Conservation (phyloP, 1,284 basidiomycete species). For the Moesziomyces sp. region DNA sequence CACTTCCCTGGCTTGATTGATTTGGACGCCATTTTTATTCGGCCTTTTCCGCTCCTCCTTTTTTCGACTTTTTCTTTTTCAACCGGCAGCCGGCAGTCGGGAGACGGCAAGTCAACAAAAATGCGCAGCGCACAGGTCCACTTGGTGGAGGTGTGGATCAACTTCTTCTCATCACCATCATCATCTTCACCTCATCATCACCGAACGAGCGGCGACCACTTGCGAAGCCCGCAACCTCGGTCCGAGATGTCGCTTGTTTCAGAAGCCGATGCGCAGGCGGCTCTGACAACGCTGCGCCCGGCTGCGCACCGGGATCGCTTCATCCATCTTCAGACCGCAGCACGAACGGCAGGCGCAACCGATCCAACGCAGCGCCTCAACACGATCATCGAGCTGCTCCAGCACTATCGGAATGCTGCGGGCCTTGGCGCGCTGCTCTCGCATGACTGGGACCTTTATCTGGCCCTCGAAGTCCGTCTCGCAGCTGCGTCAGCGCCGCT, state of each 20-base stretch:
- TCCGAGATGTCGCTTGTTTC: neutral
- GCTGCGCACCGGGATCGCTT: slow-evolving; percentile 31
- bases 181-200: neutral
- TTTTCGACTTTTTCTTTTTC: neutral
- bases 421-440: slow-evolving; percentile 1
- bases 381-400: slow-evolving; percentile 13
- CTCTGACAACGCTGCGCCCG: slow-evolving; percentile 19
- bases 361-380: slow-evolving; percentile 20
- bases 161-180: slow-evolving; percentile 4
- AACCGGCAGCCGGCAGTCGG: neutral
- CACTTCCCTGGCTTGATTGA: neutral
- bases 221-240: neutral
- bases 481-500: slow-evolving; percentile 20
- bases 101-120: neutral
- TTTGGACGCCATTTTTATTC: neutral
- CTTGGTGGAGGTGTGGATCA: neutral
- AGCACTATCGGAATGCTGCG: slow-evolving; percentile 20
- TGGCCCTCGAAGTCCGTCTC: slow-evolving; percentile 24
- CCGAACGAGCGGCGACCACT: neutral
- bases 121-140: neutral
- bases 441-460: slow-evolving; percentile 34
- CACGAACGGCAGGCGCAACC: slow-evolving; percentile 22
- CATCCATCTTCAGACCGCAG: slow-evolving; percentile 24
- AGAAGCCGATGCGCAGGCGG: neutral
- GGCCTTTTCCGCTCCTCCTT: neutral